Evolutionary conservation across 2,329 filamentous ascomycete species (phyloP), one percentile per base, ranked within the genome.

Genomic region (Fusarium gaditjirri): DNA sequence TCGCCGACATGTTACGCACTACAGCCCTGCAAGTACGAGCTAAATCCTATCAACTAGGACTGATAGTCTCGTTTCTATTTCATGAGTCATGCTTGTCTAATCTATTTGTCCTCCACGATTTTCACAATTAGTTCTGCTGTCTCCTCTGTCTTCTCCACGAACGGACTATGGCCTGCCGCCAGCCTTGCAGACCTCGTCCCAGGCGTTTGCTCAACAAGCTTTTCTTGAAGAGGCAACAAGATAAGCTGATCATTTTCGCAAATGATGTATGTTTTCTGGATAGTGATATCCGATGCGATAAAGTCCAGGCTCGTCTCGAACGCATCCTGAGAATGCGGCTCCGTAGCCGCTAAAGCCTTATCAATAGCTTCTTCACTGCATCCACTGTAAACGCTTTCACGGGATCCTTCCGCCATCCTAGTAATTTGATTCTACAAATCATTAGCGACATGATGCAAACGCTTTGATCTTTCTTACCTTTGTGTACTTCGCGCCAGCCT

Each of bases 281-380:
- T 68, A 9, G 39, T 49, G 3, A 68, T 68, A 10, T 68, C 63
- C 14, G 38, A 25, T 2, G 63, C 63, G n/a, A 68, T 68, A 9
- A 68, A 68, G 4, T 68, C 16, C 5, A 68, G 43, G 12, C 63
- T 54, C 5, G 63, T 68, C 29, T 68, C 65, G n/a, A 68, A 68
- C 1, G 65, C 65, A 31, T 68, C 65, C 5, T 68, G 65, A 0
- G 65, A 68, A 39, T 68, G 65, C 21, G 65, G 65, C 16, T 68
- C 41, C 36, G 60, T 61, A 8, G 29, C 17, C 2, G 52, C 33
- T 10, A 66, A n/a, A 17, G 39, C 52, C 2, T 52, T 21, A 17
- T 63, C 31, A 12, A n/a, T 46, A 3, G 41, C 59, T 10, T 58
- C 52, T 14, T 58, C 11, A 0, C 6, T 13, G 1, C 52, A 61